phyloP scores from a whole-genome alignment of 2,329 filamentous ascomycete species.

The Trichoderma sp. region DNA sequence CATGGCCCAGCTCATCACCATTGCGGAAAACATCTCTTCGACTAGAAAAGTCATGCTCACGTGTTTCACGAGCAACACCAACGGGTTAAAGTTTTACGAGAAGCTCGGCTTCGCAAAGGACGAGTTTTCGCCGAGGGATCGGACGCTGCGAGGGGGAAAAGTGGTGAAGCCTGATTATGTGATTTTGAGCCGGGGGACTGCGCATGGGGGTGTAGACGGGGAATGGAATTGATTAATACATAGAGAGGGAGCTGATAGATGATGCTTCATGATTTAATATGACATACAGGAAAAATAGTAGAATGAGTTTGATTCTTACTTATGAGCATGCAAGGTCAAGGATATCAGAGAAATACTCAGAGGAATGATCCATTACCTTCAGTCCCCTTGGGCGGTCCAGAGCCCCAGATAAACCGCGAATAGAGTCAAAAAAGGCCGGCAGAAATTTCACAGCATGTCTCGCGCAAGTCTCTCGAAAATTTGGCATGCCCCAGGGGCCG shows the following conservation, averaged over 20 bases:
- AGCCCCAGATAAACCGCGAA: not conserved
- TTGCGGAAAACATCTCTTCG: slow-evolving; percentile 56
- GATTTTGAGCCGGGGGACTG: slow-evolving; percentile 57
- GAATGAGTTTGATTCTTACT: not conserved
- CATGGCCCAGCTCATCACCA: slow-evolving; percentile 56
- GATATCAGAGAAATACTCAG: too few species aligned
- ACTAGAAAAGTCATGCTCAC: slow-evolving; percentile 73
- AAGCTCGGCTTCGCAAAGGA: slow-evolving; percentile 61
- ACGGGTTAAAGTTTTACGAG: slow-evolving; percentile 62
- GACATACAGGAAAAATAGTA: too few species aligned
- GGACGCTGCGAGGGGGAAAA: slow-evolving; percentile 57
- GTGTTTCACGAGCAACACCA: slow-evolving; percentile 65
- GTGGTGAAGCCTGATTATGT: slow-evolving; percentile 59
- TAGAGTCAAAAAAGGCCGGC: not conserved
- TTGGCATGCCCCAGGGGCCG: slow-evolving; percentile 14
- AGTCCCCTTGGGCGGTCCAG: not conserved
- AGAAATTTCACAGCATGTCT: slow-evolving; percentile 23
- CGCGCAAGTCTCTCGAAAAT: slow-evolving; percentile 8
- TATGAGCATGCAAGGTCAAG: not conserved
- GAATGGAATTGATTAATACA: not conserved
- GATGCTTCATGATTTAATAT: too few species aligned
- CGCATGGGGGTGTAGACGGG: slow-evolving; percentile 33
- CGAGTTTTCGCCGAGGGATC: slow-evolving; percentile 56
- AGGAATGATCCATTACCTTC: too few species aligned
- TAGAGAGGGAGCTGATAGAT: too few species aligned